Conservation (phyloP, 225 moss, liverwort and hornwort species). For the Pseudoscleropodium purum region DNA sequence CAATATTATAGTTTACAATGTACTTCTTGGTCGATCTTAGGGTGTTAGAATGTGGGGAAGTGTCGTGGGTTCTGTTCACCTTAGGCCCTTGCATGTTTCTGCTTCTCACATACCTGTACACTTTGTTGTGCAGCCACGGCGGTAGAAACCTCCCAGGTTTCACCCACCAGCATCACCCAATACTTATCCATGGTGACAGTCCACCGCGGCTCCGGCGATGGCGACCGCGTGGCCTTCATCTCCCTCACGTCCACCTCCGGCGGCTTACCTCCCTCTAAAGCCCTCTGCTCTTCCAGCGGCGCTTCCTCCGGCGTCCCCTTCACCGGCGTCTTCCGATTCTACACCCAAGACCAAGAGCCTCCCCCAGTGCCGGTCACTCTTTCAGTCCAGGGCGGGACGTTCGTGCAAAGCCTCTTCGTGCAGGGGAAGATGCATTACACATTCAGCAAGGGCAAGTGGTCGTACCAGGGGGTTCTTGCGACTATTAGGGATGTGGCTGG, state of each 20-base stretch:
- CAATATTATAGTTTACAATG: too few species aligned
- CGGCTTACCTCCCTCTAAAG: conserved; percentile 7
- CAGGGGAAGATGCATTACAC: conserved; percentile 19
- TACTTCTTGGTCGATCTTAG: too few species aligned
- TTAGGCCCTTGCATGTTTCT: too few species aligned
- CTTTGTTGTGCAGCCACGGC: neutral
- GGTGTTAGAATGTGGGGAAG: neutral
- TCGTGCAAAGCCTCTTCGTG: conserved; percentile 18
- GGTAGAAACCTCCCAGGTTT: neutral
- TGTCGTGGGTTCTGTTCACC: neutral
- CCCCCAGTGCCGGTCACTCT: neutral
- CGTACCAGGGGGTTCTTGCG: neutral
- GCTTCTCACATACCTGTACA: neutral
- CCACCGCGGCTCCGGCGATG: conserved; percentile 13
- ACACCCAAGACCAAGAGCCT: conserved; percentile 14
- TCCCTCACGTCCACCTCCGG: neutral
- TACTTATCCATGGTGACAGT: neutral
- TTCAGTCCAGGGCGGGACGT: neutral
- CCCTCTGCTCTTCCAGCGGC: conserved; percentile 5
- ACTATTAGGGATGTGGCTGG: conserved; percentile 19
- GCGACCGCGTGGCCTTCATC: conserved; percentile 6
- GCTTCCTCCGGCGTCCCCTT: conserved; percentile 24
- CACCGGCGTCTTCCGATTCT: conserved; percentile 14
- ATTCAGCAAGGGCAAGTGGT: conserved; percentile 7
- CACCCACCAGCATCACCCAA: conserved; percentile 32